phyloP scores from a whole-genome alignment of 2,329 filamentous ascomycete genomes.

The Xylariomycetidae sp. region DNA sequence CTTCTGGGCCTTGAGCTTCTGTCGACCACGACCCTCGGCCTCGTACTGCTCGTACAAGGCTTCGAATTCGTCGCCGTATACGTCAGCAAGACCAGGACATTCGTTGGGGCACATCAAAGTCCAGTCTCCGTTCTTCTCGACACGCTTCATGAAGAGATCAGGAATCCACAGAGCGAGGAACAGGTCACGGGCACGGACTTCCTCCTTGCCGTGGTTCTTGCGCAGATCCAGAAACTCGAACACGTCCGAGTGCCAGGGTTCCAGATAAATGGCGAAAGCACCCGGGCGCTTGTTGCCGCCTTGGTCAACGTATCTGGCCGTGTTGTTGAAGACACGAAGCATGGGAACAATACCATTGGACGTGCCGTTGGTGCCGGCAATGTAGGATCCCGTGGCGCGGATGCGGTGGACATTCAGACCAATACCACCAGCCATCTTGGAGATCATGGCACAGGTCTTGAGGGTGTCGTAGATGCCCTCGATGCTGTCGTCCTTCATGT shows the following conservation, averaged over 20 bases:
- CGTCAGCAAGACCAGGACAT: conserved; percentile 88
- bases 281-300: conserved; percentile 98
- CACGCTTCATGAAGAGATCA: conserved; percentile 99
- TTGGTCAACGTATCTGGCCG: conserved; percentile 95
- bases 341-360: conserved; percentile 97
- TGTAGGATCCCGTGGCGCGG: conserved; percentile 95
- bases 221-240: conserved; percentile 96
- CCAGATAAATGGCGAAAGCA: conserved; percentile 97
- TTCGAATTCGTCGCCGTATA: conserved; percentile 97
- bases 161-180: conserved; percentile 99
- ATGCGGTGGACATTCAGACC: conserved; percentile 96
- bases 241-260: conserved; percentile 97
- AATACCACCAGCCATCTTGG: conserved; percentile 98
- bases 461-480: conserved; percentile 98
- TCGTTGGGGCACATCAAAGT: conserved; percentile 98
- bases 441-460: conserved; percentile 99
- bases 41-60: conserved; percentile 92
- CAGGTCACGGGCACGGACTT: conserved; percentile 90
- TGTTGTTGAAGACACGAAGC: conserved; percentile 99
- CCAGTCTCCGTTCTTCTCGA: conserved; percentile 95
- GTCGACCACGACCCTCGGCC: conserved; percentile 76
- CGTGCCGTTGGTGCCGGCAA: conserved; percentile 94
- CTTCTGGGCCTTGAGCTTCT: conserved; percentile 95
- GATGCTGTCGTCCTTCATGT: conserved; percentile 99
- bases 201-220: conserved; percentile 99